Percentiles rank a stretch among this genome's conserved stretches.
phyloP scores from a whole-genome alignment of 495 filamentous ascomycete genomes.

The Staphylotrichum longicolle region DNA sequence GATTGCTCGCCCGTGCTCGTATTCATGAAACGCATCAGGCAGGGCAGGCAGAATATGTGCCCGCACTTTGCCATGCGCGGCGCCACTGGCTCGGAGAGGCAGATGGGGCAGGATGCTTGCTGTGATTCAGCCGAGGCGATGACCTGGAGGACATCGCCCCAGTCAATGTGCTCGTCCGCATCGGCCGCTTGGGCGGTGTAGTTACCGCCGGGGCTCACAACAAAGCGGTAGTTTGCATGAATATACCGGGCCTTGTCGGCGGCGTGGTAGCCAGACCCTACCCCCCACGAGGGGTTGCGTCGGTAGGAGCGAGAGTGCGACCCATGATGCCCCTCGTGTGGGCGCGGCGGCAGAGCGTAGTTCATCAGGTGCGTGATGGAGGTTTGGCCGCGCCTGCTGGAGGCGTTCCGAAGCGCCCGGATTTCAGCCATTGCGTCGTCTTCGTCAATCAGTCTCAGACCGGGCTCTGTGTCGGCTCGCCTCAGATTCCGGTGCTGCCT shows the following conservation, averaged over 20 bases:
- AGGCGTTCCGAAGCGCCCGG: conserved; percentile 78
- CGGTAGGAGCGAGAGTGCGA: conserved; percentile 50
- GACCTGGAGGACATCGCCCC: conserved; percentile 86
- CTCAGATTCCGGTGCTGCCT: conserved; percentile 67
- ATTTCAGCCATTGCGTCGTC: conserved; percentile 85
- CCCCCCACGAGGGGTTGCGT: conserved; percentile 74
- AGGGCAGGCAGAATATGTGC: conserved; percentile 95
- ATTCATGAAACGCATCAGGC: conserved; percentile 94
- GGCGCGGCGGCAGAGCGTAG: conserved; percentile 78
- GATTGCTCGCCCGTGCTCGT: conserved; percentile 70
- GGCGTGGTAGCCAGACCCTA: conserved; percentile 88
- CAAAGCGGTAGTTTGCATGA: conserved; percentile 95
- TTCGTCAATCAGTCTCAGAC: conserved; percentile 40
- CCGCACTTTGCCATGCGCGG: conserved; percentile 97
- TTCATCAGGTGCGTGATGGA: conserved; percentile 97
- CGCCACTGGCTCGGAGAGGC: conserved; percentile 83
- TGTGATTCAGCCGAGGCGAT: conserved; percentile 88
- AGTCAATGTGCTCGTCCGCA: conserved; percentile 87
- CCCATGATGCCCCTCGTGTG: conserved; percentile 53
- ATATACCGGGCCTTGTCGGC: conserved; percentile 93
- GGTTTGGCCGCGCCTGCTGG: conserved; percentile 85
- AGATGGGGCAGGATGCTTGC: conserved; percentile 85
- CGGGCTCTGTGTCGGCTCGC: conserved; percentile 36
- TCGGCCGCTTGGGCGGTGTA: conserved; percentile 80
- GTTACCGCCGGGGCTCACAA: conserved; percentile 77